phyloP scores from a whole-genome alignment of 1,139 yeast species.

The Taphrina wiesneri region DNA sequence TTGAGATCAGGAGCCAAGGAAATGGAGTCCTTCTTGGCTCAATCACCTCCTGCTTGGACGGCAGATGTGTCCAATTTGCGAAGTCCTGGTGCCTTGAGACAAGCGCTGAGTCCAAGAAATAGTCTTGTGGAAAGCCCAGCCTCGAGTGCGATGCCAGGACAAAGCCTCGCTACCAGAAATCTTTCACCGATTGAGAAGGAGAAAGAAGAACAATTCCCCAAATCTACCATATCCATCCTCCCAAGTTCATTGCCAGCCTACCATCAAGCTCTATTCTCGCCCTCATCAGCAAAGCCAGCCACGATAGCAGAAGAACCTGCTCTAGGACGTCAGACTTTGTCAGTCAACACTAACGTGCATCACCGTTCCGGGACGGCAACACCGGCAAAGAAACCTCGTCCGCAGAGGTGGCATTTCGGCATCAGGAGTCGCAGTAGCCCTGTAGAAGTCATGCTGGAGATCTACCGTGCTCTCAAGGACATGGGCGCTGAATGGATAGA shows the following conservation, averaged over 20 bases:
- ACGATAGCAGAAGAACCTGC: slow-evolving; percentile 27
- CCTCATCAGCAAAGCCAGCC: slow-evolving; percentile 44
- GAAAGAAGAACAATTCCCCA: neutral
- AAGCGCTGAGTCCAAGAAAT: slow-evolving; percentile 34
- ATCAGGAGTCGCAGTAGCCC: slow-evolving; percentile 95
- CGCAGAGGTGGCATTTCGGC: slow-evolving; percentile 97
- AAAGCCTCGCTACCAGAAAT: slow-evolving; percentile 5
- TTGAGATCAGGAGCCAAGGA: slow-evolving; percentile 47
- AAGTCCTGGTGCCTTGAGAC: slow-evolving; percentile 43
- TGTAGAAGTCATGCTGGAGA: slow-evolving; percentile 97
- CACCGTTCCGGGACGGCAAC: slow-evolving; percentile 41
- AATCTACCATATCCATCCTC: slow-evolving; percentile 34
- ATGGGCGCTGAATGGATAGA: slow-evolving; percentile 95
- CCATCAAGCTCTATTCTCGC: slow-evolving; percentile 89
- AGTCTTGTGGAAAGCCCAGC: slow-evolving; percentile 6
- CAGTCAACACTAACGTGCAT: slow-evolving; percentile 45
- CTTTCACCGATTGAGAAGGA: slow-evolving; percentile 17
- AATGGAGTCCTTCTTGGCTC: slow-evolving; percentile 37
- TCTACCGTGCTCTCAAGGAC: slow-evolving; percentile 87
- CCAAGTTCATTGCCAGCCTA: slow-evolving; percentile 94
- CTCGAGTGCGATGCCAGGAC: neutral
- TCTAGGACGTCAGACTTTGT: slow-evolving; percentile 45
- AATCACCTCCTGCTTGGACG: slow-evolving; percentile 49
- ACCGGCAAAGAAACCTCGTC: slow-evolving; percentile 32
- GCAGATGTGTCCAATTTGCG: slow-evolving; percentile 22